Base-by-base conservation (phyloP, 495 filamentous ascomycete genomes). In the Chaetomium fimeti region DNA sequence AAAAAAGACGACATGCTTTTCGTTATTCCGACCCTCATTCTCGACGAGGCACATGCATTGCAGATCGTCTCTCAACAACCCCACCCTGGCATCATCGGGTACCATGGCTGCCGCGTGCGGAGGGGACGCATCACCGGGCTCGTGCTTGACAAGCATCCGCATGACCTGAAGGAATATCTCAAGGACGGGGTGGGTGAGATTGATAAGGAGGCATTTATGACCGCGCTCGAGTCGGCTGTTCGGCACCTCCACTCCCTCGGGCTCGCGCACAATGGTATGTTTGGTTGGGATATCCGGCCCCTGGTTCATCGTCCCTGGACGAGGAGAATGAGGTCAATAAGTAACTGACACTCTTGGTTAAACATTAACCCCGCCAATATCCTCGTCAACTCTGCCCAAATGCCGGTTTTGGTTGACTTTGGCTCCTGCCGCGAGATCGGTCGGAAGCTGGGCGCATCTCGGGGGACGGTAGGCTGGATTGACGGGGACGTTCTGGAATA, bases 261-360 rank as follows among this genome's bases (percentile, higher is more conserved):
- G n/a, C 45, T 48, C 11, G 45, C 45, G 24, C 45, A 48, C n/a
- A 48, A 48, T n/a, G 45, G 45, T 48, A 48, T 24, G 45, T 48
- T 2, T 6, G 5, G 3, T n/a, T n/a, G 45, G 6, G 20, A n/a
- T n/a, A 48, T 22, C 11, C 32, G 3, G 32, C 32, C 8, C 18
- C 45, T 48, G 1, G n/a, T 47, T 5, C 18, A 22, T 48, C 12
- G 20, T n/a, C n/a, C 15, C 8, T 47, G 18, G 45, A 2, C 20
- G 8, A 24, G 2, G 45, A 24, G 13, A 3, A 5, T n/a, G 12
- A 24, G 1, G 5, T 20, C 45, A 48, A 24, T 8, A n/a, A 3
- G n/a, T n/a, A 48, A 48, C 45, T 48, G 12, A 48, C 45, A 48
- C 20, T 20, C 5, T 3, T 8, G 18, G 2, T n/a, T 8, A 48